Conservation (phyloP, 2,329 filamentous ascomycete genomes). For the Penicillium sp. region DNA sequence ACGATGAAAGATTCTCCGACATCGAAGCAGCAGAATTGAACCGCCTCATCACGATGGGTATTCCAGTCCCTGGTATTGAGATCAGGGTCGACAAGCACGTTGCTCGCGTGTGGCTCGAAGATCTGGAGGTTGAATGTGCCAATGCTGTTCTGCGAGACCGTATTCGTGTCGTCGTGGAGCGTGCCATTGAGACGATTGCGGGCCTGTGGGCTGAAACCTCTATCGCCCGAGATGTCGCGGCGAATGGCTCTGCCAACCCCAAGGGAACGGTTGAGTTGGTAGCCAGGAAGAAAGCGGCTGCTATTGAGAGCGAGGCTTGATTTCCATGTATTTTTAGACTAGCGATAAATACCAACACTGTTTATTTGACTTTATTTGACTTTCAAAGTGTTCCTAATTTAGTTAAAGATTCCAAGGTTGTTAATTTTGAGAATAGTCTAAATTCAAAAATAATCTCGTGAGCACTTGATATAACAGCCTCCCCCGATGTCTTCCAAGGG, state of each 20-base stretch:
- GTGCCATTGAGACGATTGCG: constrained; percentile 83
- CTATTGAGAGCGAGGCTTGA: constrained; percentile 28
- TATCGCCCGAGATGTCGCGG: constrained; percentile 20
- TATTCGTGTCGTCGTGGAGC: constrained; percentile 84
- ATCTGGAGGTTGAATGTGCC: constrained; percentile 82
- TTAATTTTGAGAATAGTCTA: too few relatives aligned
- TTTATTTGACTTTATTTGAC: background rate
- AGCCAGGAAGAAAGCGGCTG: constrained; percentile 21
- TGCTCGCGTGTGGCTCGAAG: constrained; percentile 89
- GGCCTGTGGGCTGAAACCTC: constrained; percentile 57
- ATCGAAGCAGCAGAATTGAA: constrained; percentile 70
- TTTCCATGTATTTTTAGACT: constrained; percentile 6
- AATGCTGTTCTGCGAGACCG: constrained; percentile 79
- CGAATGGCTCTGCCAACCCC: constrained; percentile 26
- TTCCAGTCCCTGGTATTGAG: constrained; percentile 84
- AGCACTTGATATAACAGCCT: too few relatives aligned
- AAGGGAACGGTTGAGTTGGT: constrained; percentile 15
- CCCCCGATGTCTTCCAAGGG: too few relatives aligned
- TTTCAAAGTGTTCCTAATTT: too few relatives aligned
- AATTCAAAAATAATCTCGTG: too few relatives aligned
- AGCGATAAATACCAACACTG: constrained; percentile 1
- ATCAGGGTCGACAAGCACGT: constrained; percentile 86
- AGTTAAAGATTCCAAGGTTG: too few relatives aligned
- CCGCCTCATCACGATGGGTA: constrained; percentile 77
- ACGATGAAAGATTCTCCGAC: constrained; percentile 53